Evolutionary conservation across 305 asterid genomes (phyloP).

Genomic region (Solanum hybrid): DNA sequence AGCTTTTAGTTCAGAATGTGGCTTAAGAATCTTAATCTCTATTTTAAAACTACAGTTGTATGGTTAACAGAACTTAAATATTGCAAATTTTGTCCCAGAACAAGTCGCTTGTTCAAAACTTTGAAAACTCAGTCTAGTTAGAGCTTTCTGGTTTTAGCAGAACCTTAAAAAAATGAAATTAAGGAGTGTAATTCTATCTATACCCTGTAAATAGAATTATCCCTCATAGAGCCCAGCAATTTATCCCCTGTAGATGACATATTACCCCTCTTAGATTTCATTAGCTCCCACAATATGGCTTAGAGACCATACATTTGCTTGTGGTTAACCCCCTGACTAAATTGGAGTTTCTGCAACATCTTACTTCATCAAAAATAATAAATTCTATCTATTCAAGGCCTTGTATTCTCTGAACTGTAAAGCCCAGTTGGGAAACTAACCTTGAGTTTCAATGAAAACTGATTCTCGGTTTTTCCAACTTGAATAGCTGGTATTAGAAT

Average conservation of each 20-base stretch:
- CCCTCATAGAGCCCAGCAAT: neutral
- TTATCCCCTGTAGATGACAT: neutral
- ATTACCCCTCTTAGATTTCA: neutral
- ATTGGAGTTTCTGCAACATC: neutral
- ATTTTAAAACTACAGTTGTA: neutral
- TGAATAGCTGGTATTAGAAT: neutral
- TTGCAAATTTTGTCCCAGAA: neutral
- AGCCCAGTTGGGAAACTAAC: neutral
- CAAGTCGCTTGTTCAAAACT: neutral
- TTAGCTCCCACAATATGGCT: neutral
- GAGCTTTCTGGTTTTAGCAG: neutral
- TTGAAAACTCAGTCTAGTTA: neutral
- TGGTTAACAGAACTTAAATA: neutral
- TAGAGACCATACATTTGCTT: neutral
- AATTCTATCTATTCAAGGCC: neutral
- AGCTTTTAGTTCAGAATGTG: neutral
- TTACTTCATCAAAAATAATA: neutral
- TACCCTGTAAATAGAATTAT: neutral
- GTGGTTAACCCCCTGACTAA: neutral
- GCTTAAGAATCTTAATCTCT: neutral
- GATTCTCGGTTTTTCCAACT: neutral
- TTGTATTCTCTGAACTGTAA: neutral
- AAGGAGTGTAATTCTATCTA: neutral
- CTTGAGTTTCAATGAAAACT: neutral
- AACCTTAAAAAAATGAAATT: neutral